A percentile compares a stretch with the other conserved stretches of the same genome.
phyloP scores from a whole-genome alignment of 306 rosid genomes.

The Ammopiptanthus mongolicus region DNA sequence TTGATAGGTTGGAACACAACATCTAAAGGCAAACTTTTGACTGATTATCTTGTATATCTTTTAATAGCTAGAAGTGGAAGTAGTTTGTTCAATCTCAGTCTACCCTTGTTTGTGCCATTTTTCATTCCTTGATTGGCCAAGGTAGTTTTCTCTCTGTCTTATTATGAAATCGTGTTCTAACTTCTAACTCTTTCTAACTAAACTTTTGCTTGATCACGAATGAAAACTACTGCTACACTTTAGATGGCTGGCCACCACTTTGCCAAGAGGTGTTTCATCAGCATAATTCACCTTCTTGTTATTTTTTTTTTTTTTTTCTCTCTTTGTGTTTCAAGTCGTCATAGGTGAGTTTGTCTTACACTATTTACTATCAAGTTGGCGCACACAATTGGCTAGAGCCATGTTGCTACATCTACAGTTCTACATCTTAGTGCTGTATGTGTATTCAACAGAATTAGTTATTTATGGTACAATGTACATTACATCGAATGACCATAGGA shows the following conservation, averaged over 20 bases:
- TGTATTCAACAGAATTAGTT: background rate
- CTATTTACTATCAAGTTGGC: background rate
- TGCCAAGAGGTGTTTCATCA: background rate
- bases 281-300: background rate
- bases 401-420: background rate
- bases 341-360: background rate
- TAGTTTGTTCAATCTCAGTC: background rate
- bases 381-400: background rate
- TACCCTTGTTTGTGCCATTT: constrained; percentile 10
- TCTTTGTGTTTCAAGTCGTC: background rate
- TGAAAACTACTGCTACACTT: constrained; percentile 10
- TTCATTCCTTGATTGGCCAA: constrained; percentile 12
- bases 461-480: background rate
- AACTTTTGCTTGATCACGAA: constrained; percentile 7
- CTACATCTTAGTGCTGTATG: background rate
- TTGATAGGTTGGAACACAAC: background rate
- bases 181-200: background rate
- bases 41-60: background rate
- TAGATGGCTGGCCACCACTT: background rate
- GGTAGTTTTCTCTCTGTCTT: constrained; percentile 2
- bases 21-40: constrained; percentile 12
- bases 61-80: background rate
- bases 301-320: background rate
- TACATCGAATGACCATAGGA: background rate
- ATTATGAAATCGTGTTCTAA: constrained; percentile 13